Conservation (phyloP, 2,329 filamentous ascomycete species). For the Xylaria digitata region DNA sequence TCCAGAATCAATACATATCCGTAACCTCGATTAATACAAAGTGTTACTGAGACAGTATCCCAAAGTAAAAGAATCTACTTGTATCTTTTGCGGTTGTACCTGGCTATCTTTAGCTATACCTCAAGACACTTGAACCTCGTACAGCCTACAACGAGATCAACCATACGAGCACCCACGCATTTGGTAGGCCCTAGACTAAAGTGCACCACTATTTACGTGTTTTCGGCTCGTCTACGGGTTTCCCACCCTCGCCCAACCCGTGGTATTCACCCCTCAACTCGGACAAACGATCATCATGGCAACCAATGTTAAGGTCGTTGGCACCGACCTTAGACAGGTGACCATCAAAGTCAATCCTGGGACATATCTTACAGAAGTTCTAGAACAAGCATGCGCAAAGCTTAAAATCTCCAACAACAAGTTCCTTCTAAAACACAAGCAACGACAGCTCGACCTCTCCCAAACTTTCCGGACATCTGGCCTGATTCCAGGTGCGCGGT, state of each 20-base stretch:
- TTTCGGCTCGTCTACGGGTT: neutral
- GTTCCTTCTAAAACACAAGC: constrained; percentile 87
- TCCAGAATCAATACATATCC: neutral
- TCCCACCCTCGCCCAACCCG: too few relatives aligned
- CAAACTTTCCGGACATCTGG: constrained; percentile 85
- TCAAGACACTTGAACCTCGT: constrained; percentile 6
- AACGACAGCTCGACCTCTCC: constrained; percentile 87
- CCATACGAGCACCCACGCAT: neutral
- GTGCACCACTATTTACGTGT: neutral
- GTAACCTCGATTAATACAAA: neutral
- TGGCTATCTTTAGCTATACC: neutral
- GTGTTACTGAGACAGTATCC: neutral
- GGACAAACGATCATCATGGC: constrained; percentile 67
- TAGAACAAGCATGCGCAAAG: constrained; percentile 88
- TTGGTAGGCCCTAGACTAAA: neutral
- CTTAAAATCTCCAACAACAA: constrained; percentile 77
- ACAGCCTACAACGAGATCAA: neutral
- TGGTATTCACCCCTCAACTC: neutral
- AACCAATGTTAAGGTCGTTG: constrained; percentile 88
- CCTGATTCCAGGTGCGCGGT: constrained; percentile 85
- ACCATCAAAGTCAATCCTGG: constrained; percentile 85
- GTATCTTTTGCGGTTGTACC: neutral
- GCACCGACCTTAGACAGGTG: constrained; percentile 79
- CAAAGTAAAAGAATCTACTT: neutral
- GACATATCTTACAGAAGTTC: constrained; percentile 84